Conservation (phyloP, 1,284 basidiomycete species). For the Sanghuangporus baumii region DNA sequence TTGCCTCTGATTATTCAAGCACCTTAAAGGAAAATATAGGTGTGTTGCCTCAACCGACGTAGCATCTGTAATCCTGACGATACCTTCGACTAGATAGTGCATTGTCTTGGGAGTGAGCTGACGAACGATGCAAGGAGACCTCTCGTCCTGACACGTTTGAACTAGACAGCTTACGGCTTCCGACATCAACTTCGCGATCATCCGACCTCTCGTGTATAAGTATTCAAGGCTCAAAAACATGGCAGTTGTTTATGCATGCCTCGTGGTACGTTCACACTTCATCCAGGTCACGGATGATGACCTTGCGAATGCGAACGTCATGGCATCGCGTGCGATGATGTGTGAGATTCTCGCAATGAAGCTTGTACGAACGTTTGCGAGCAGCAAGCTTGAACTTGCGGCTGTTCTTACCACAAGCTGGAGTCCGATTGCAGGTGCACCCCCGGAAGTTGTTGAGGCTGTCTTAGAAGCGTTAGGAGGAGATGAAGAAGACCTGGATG, state of each 20-base stretch:
- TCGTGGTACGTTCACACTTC: constrained; percentile 60
- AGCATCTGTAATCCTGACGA: background rate
- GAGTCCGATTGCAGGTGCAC: constrained; percentile 78
- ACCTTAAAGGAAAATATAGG: constrained; percentile 47
- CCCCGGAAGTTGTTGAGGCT: constrained; percentile 56
- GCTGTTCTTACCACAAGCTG: constrained; percentile 73
- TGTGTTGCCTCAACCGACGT: constrained; percentile 23
- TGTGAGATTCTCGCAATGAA: constrained; percentile 86
- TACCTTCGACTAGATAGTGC: constrained; percentile 53
- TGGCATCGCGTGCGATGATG: constrained; percentile 64
- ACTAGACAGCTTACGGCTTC: constrained; percentile 73
- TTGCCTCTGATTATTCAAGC: constrained; percentile 17
- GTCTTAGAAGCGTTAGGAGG: constrained; percentile 52
- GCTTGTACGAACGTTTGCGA: constrained; percentile 68
- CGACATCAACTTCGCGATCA: constrained; percentile 79
- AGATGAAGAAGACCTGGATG: constrained; percentile 48
- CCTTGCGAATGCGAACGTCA: constrained; percentile 71
- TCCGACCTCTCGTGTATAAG: constrained; percentile 74
- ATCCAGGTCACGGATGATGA: constrained; percentile 50
- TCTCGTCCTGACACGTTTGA: background rate
- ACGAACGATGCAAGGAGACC: background rate
- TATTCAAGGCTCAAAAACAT: constrained; percentile 73
- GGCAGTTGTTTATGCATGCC: constrained; percentile 67
- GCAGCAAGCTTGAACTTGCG: constrained; percentile 67
- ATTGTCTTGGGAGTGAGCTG: constrained; percentile 74